phyloP scores from a whole-genome alignment of 2,329 filamentous ascomycete genomes.

The Neofusicoccum cordaticola region DNA sequence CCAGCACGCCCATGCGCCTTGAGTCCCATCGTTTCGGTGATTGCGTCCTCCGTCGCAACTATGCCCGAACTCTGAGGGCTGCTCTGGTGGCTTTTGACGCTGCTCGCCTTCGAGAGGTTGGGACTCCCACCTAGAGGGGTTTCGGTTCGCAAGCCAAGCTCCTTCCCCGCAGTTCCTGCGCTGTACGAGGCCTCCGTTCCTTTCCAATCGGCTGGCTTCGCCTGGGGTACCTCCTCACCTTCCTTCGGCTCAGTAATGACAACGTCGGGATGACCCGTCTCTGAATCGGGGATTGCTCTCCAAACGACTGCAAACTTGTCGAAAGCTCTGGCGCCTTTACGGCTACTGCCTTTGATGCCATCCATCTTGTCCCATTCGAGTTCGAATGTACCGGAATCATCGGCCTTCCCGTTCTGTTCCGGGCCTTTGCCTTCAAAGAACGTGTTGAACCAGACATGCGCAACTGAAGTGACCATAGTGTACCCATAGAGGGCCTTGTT shows the following conservation, averaged over 20 bases:
- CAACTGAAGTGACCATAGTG: slow-evolving; percentile 88
- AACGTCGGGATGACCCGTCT: slow-evolving; percentile 32
- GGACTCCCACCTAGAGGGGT: slow-evolving; percentile 53
- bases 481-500: slow-evolving; percentile 74
- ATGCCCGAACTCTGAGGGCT: slow-evolving; percentile 26
- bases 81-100: slow-evolving; percentile 50
- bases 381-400: slow-evolving; percentile 68
- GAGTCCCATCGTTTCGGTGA: slow-evolving; percentile 35
- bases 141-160: slow-evolving; percentile 65
- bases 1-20: slow-evolving; percentile 37
- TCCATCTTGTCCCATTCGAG: slow-evolving; percentile 80
- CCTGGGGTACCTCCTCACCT: slow-evolving; percentile 68
- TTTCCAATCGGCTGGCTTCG: slow-evolving; percentile 71
- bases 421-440: slow-evolving; percentile 84
- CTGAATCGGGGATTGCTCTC: slow-evolving; percentile 49
- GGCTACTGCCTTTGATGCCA: slow-evolving; percentile 84
- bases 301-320: slow-evolving; percentile 85
- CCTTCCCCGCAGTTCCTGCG: slow-evolving; percentile 48
- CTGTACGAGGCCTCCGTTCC: slow-evolving; percentile 42
- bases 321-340: slow-evolving; percentile 77
- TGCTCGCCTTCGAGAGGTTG: slow-evolving; percentile 70
- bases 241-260: slow-evolving; percentile 64
- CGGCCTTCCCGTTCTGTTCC: slow-evolving; percentile 62
- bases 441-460: slow-evolving; percentile 95
- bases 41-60: slow-evolving; percentile 29